Base-by-base conservation (phyloP, 1,139 yeast species). In the Saccharomyces hybrid region DNA sequence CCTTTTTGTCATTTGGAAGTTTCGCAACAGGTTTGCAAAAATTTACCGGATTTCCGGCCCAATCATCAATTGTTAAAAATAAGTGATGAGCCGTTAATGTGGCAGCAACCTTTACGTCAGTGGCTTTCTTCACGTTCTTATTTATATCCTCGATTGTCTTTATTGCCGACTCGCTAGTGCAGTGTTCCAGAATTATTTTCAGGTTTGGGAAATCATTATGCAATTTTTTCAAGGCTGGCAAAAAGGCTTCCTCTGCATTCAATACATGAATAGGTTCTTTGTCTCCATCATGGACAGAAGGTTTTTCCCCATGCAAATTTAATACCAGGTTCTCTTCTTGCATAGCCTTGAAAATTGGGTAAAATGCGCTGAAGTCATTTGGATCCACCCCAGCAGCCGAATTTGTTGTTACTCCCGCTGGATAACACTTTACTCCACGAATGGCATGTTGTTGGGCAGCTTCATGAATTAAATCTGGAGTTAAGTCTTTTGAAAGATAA, bases 1-100 rank as follows among this genome's bases (percentile, higher is more conserved):
- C 93, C 53, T 82, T 76, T 64, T 87, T 81, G 68, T 93, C 99
- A 31, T 75, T 77, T 28, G 98, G 97, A 46, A 91, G 75, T 70
- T 93, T 93, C 38, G 99, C 99, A 50, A 93, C 99, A 7, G 99
- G 99, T 70, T 95, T 93, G 76, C 99, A 93, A 73, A 85, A 93
- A 67, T 93, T 89, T 66, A 89, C 81, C 46, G 98, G 91, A 67
- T 90, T 87, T 3, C 98, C 98, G 4, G 97, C 97, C 97, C 98
- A 95, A 61, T 83, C 84, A 70, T 95, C 98, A 53, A 95, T 83
- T 3, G 96, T 91, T 56, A 93, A 75, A 55, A 80, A 87, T 58
- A 93, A 77, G 69, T 93, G 99, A 69, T 93, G 99, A 4, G 97
- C 98, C 9, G 99, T 93, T 59, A 93, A 88, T 2, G 97, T 84